Base-by-base conservation (phyloP, 805 yeast species). In the Yarrowia keelungensis region DNA sequence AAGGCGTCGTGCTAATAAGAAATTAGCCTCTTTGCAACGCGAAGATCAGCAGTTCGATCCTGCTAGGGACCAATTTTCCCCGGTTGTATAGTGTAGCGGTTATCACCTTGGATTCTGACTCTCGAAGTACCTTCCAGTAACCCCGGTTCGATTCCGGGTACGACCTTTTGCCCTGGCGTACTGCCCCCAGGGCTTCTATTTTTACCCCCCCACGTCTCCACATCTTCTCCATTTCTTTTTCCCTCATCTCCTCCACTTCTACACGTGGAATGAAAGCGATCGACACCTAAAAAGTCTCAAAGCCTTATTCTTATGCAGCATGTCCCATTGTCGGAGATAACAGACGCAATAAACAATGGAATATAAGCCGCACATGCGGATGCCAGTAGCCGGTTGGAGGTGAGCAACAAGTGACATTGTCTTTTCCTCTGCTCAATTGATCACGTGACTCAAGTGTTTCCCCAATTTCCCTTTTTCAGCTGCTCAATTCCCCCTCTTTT, bases 11-110 rank as follows among this genome's bases (percentile, higher is more conserved):
- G 67, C 67, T 62, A 62, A 62, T 62, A 62, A 47, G 54, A 62
- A 59, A 45, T 59, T 59, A 59, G 65, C 65, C 65, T 59, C 65
- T 59, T 45, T 59, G 54, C 67, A 47, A 80, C 82, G 82, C 82
- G 79, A 79, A 80, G 83, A 80, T 80, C 83, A 80, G 82, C 83
- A 78, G 82, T 80, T 80, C 82, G 82, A 80, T 74, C 76, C 76
- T 75, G 76, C 75, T 75, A 74, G 76, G 74, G 76, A 75, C 76
- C 76, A 47, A 16, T 47, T 62, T 22, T 16, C n/a, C 64, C 32
- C 16, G 65, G 65, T 59, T 59, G 65, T 59, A 59, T 59, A 59
- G 65, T 59, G 65, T 59, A 59, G 65, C 51, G 65, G 65, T 59
- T 45, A 59, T 59, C 65, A 59, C 65, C 65, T 59, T 59, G 65